Evolutionary conservation across 805 yeast species (phyloP).

Genomic region (Tetrapisispora phaffii): DNA sequence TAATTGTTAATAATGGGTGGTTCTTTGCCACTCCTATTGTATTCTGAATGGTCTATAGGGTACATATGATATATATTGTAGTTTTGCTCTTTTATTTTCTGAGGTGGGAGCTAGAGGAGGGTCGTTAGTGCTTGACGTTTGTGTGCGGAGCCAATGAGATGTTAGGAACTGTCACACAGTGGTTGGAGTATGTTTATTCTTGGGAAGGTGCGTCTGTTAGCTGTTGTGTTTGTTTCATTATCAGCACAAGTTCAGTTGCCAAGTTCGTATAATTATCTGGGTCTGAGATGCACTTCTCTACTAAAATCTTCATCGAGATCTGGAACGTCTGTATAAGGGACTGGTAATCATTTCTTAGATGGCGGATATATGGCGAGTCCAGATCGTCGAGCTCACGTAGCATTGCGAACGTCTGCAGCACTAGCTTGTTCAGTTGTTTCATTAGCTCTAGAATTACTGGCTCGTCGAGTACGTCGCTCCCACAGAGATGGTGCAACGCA

Average conservation of each 20-base stretch:
- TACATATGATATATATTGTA: not conserved
- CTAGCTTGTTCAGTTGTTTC: constrained; percentile 8
- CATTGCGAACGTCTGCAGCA: constrained; percentile 7
- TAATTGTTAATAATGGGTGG: too few species aligned
- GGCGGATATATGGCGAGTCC: constrained; percentile 22
- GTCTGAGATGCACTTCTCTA: constrained; percentile 18
- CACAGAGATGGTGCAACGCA: constrained; percentile 22
- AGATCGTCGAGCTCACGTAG: constrained; percentile 10
- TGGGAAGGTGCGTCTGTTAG: not conserved
- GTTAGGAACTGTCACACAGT: too few species aligned
- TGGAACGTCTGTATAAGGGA: constrained; percentile 24
- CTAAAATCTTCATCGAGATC: constrained; percentile 21
- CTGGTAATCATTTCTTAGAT: constrained; percentile 24
- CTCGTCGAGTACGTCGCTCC: constrained; percentile 16
- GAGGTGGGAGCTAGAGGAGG: not conserved
- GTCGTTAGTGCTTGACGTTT: not conserved
- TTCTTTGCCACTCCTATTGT: not conserved
- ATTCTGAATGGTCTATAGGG: not conserved
- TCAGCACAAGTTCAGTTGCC: constrained; percentile 6
- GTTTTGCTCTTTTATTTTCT: not conserved
- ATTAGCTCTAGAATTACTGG: constrained; percentile 12
- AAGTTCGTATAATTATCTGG: constrained; percentile 8
- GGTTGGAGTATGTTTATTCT: too few species aligned
- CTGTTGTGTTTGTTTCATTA: not conserved
- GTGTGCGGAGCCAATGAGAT: too few species aligned